phyloP scores from a whole-genome alignment of 768 basidiomycete genomes.

The Tricholomella constricta region DNA sequence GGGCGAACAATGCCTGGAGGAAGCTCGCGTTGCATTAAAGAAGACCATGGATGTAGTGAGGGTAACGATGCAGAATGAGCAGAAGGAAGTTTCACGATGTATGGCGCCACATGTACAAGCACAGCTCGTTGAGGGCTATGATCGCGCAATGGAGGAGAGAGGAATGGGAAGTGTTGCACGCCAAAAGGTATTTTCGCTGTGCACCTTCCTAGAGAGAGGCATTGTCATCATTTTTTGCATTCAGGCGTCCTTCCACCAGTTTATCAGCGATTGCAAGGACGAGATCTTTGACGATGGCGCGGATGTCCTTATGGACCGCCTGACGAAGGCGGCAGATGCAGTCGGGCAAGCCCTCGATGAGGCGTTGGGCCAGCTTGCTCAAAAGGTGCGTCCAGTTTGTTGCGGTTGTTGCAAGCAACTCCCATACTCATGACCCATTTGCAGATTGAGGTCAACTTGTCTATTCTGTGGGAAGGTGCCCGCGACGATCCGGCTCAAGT shows the following conservation, averaged over 20 bases:
- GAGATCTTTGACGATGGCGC: slow-evolving; percentile 56
- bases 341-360: slow-evolving; percentile 51
- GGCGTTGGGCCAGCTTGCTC: slow-evolving; percentile 50
- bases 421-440: background rate
- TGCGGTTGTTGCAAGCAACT: slow-evolving; percentile 4
- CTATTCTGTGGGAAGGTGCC: slow-evolving; percentile 60
- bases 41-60: slow-evolving; percentile 50
- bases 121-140: slow-evolving; percentile 53
- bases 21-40: slow-evolving; percentile 49
- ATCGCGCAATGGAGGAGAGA: slow-evolving; percentile 53
- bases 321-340: slow-evolving; percentile 48
- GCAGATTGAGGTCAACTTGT: slow-evolving; percentile 55
- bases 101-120: slow-evolving; percentile 58
- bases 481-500: slow-evolving; percentile 50
- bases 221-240: background rate
- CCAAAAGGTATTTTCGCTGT: slow-evolving; percentile 48
- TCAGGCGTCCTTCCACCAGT: slow-evolving; percentile 51
- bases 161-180: slow-evolving; percentile 59
- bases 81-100: slow-evolving; percentile 61
- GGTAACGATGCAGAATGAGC: slow-evolving; percentile 51
- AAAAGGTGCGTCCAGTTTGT: slow-evolving; percentile 44
- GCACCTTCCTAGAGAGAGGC: background rate
- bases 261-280: slow-evolving; percentile 44
- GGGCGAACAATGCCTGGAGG: slow-evolving; percentile 52
- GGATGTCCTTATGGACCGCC: slow-evolving; percentile 47